Evolutionary conservation across 2,329 filamentous ascomycete genomes (phyloP), one percentile per base, ranked within the genome.

Genomic region (Dactylellina cionopaga): DNA sequence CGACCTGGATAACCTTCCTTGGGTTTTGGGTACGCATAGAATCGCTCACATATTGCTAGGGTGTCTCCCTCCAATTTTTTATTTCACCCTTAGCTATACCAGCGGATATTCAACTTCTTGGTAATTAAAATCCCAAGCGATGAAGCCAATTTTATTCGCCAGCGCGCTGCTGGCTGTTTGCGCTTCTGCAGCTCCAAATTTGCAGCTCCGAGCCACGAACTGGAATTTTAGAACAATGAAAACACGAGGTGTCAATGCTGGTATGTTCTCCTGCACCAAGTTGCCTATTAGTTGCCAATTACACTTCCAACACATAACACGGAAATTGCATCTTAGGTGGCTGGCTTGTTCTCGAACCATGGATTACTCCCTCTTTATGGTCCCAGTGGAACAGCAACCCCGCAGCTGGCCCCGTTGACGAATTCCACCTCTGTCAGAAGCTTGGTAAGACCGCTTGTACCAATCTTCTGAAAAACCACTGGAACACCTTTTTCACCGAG

Each of bases 301-400:
- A n/a, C n/a, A n/a, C n/a, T n/a, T n/a, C n/a, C n/a, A 46, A 58
- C 51, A 56, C 29, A 56, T 49, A 41, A 63, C 15, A 3, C 11
- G n/a, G n/a, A n/a, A n/a, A n/a, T n/a, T n/a, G n/a, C n/a, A n/a
- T n/a, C n/a, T n/a, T n/a, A 69, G 80, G 80, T 17, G 80, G 80
- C 9, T 81, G 80, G 80, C 76, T 77, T 37, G 71, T 77, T 22
- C 59, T 75, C 31, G 76, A 77, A 75, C 79, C 80, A 43, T 86
- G 84, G 84, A 87, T 87, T 55, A 87, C 84, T 3, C 85, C 85
- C 13, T 85, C 84, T 0, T 80, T 87, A 49, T 87, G 87, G 76
- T 65, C 78, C 78, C 63, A 69, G 9, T 82, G 71, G 74, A 47
- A 77, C 17, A 74, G 77, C 39, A 78, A 78, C 58, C 78, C 78